Percentiles rank a stretch among this genome's conserved stretches.
Evolutionary conservation across 2,329 filamentous ascomycete species (phyloP).

Genomic region (Hypoxylon sp.): DNA sequence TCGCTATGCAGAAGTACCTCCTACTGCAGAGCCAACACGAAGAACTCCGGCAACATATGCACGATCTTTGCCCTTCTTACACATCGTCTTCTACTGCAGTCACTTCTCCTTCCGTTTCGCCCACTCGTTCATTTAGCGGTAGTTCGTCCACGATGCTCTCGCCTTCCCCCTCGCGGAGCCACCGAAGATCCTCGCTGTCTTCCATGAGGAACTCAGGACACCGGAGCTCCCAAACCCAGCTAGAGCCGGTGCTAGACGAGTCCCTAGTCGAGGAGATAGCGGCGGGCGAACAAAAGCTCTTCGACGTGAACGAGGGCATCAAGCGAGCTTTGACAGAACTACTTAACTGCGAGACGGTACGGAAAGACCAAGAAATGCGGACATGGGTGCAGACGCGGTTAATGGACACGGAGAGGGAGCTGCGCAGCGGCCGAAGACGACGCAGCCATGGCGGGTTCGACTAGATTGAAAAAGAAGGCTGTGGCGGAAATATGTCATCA

Average conservation of each 20-base stretch:
- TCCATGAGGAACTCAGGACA: constrained; percentile 41
- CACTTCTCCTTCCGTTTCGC: constrained; percentile 72
- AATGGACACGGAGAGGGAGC: constrained; percentile 73
- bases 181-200: constrained; percentile 46
- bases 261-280: constrained; percentile 65
- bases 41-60: constrained; percentile 66
- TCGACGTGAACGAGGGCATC: constrained; percentile 72
- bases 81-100: constrained; percentile 56
- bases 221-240: constrained; percentile 46
- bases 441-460: constrained; percentile 58
- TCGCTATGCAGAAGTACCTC: constrained; percentile 69
- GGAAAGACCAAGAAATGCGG: constrained; percentile 66
- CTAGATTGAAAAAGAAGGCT: constrained; percentile 28
- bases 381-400: constrained; percentile 72
- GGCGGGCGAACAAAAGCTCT: constrained; percentile 68
- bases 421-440: constrained; percentile 67
- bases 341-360: constrained; percentile 71
- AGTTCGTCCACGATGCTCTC: constrained; percentile 61
- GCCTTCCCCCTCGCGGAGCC: constrained; percentile 50
- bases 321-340: constrained; percentile 74
- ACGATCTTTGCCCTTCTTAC: constrained; percentile 63
- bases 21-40: constrained; percentile 69
- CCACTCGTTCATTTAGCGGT: constrained; percentile 70
- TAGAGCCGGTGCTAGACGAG: constrained; percentile 63
- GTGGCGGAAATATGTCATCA: background rate